These are phyloP conservation scores for Solanum hybrid DNA, from an alignment of 305 asterid species.

Conservation along the genomic window DNA sequence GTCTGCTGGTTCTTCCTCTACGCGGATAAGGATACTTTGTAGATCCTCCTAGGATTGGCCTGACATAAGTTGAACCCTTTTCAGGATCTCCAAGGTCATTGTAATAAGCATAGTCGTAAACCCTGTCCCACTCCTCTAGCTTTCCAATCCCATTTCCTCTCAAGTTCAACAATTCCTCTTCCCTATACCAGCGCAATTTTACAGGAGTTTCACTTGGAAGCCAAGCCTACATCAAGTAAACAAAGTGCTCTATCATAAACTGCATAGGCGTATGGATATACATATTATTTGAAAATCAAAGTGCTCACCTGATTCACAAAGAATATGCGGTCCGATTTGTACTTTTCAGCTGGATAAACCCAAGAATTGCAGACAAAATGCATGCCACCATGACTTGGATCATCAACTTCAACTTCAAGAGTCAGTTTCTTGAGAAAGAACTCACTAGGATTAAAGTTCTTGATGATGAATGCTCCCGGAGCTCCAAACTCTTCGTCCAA, in stretches of 20 bases:
- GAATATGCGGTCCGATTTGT: conserved; percentile 26
- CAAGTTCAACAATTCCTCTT: conserved; percentile 19
- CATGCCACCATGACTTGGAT: conserved; percentile 13
- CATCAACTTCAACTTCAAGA: conserved; percentile 22
- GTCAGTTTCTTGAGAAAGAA: conserved; percentile 28
- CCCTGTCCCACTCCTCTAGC: conserved; percentile 35
- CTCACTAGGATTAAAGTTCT: conserved; percentile 20
- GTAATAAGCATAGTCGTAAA: conserved; percentile 31
- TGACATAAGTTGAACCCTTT: conserved; percentile 12
- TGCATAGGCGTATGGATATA: background rate
- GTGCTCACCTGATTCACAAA: conserved; percentile 26
- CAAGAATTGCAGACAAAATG: conserved; percentile 33
- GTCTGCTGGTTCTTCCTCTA: conserved; percentile 33
- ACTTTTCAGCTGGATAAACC: conserved; percentile 25
- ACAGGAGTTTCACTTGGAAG: conserved; percentile 32
- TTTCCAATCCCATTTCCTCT: conserved; percentile 31
- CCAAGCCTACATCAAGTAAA: conserved; percentile 9
- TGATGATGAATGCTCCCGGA: conserved; percentile 30
- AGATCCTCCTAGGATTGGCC: conserved; percentile 34
- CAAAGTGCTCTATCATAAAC: background rate
- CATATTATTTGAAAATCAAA: background rate
- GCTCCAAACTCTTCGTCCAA: conserved; percentile 22
- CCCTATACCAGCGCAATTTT: conserved; percentile 18
- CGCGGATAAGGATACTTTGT: conserved; percentile 31
- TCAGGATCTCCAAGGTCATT: conserved; percentile 31